Conservation (phyloP, 73 alveolate species). For the Tetrahymena thermophila region DNA sequence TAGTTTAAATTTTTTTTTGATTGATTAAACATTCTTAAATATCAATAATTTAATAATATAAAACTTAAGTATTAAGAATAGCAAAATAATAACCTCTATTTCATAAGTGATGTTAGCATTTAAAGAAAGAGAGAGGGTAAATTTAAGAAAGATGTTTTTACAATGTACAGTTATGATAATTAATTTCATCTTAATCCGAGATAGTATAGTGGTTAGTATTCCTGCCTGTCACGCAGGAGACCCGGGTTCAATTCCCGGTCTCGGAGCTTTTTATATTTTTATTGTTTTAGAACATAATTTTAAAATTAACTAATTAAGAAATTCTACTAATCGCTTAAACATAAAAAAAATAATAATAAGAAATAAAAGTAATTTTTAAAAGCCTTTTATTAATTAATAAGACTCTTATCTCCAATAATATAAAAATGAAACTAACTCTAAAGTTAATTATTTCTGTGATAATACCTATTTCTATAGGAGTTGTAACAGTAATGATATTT, state of each 20-base stretch:
- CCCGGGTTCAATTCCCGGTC: conserved; percentile 4
- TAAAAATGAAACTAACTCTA: not conserved
- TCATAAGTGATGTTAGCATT: no score
- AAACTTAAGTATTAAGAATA: no score
- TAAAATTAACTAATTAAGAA: not conserved
- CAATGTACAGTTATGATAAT: not conserved
- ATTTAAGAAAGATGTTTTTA: no score
- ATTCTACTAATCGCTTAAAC: not conserved
- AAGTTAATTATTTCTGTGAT: not conserved
- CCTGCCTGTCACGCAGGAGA: conserved; percentile 4
- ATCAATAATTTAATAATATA: no score
- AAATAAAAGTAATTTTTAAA: not conserved
- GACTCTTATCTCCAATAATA: not conserved
- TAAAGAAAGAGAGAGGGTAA: not conserved
- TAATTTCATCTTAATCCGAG: not conserved
- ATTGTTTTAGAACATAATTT: not conserved
- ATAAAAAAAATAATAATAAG: not conserved
- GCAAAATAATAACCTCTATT: no score
- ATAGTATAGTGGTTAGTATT: not conserved
- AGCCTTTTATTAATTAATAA: not conserved
- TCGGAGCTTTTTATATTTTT: not conserved
- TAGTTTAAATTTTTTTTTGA: no score
- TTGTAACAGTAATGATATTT: not conserved
- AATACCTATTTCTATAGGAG: not conserved
- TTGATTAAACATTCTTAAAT: no score